Evolutionary conservation across 805 yeast genomes (phyloP), one percentile per base, ranked within the genome.

Genomic region (Starmerella sirachaensis): DNA sequence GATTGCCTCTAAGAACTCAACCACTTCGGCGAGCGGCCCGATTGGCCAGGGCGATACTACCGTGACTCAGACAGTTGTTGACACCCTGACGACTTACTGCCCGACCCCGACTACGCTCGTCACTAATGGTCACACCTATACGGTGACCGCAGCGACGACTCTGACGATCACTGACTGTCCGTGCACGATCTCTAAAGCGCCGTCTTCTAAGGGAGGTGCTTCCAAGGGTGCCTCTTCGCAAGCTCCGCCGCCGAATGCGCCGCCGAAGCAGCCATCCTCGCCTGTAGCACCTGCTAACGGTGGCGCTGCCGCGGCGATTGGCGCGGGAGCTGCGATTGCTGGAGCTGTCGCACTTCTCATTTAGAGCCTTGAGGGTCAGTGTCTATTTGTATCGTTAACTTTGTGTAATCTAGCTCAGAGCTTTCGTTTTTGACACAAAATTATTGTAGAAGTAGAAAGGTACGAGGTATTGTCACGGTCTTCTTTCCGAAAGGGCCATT

Each of bases 91-190:
- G n/a, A 38, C 33, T 5, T 27, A 33, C 31, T 25, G 27, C 31
- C 23, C 35, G 6, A 27, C 29, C 27, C 40, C 33, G 10, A 37
- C 40, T 16, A 37, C 35, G 10, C 19, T 37, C 16, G 20, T 14
- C 13, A 31, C 40, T 14, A 34, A 40, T 29, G 38, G 40, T 12
- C 24, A 13, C 18, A 26, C 45, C 12, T 36, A 25, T 34, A 43
- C 42, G 7, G 38, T 31, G n/a, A 25, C 42, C 7, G 35, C 19
- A 6, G 19, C 46, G 11, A 35, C 40, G 11, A 33, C 34, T 12
- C 16, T 44, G 16, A 44, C 48, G n/a, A 38, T 44, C 33, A 44
- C 46, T 8, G 35, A 44, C 40, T 44, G 48, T 28, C 46, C 46
- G 4, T 44, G 48, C 43, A 44, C 48, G 7, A 13, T 37, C 18